phyloP scores from a whole-genome alignment of 208 protist species.

The Angomonas deanei region DNA sequence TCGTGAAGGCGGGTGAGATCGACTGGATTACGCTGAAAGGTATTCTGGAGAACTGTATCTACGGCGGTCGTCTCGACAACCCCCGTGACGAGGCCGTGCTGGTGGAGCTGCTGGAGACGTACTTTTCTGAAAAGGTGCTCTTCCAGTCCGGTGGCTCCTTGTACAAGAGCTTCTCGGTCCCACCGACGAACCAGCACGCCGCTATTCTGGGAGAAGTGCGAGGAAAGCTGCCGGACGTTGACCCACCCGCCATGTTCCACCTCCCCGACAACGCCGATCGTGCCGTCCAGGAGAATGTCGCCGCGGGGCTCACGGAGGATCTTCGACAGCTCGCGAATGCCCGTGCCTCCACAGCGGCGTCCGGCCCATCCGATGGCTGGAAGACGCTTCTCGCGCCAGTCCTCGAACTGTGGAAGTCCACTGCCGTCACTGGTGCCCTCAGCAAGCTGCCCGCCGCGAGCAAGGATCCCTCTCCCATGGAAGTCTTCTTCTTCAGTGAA shows the following conservation, averaged over 20 bases:
- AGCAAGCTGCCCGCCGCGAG: slow-evolving; percentile 11
- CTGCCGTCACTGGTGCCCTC: slow-evolving; percentile 19
- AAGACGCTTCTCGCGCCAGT: slow-evolving; percentile 70
- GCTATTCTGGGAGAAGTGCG: slow-evolving; percentile 49
- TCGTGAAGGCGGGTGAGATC: slow-evolving; percentile 29
- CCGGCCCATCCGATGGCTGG: slow-evolving; percentile 78
- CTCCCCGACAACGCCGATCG: slow-evolving; percentile 93
- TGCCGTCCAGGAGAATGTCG: slow-evolving; percentile 77
- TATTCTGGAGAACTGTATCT: slow-evolving; percentile 91
- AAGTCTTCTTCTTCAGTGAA: slow-evolving; percentile 92
- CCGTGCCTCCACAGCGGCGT: neutral
- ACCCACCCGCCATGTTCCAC: slow-evolving; percentile 74
- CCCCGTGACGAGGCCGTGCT: slow-evolving; percentile 85
- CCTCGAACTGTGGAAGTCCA: slow-evolving; percentile 78
- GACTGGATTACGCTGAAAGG: slow-evolving; percentile 92
- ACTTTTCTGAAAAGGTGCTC: slow-evolving; percentile 64
- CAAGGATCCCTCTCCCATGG: slow-evolving; percentile 66
- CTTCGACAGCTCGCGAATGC: slow-evolving; percentile 71
- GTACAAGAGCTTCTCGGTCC: slow-evolving; percentile 44
- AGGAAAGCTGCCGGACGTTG: slow-evolving; percentile 60
- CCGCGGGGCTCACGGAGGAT: slow-evolving; percentile 41
- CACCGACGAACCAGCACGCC: slow-evolving; percentile 42
- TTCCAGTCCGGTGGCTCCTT: slow-evolving; percentile 26
- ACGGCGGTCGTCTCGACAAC: slow-evolving; percentile 96
- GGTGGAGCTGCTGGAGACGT: slow-evolving; percentile 64